These are phyloP conservation scores for Neonectria faginata DNA, from an alignment of 2,329 filamentous ascomycete species.

Conservation along the genomic window DNA sequence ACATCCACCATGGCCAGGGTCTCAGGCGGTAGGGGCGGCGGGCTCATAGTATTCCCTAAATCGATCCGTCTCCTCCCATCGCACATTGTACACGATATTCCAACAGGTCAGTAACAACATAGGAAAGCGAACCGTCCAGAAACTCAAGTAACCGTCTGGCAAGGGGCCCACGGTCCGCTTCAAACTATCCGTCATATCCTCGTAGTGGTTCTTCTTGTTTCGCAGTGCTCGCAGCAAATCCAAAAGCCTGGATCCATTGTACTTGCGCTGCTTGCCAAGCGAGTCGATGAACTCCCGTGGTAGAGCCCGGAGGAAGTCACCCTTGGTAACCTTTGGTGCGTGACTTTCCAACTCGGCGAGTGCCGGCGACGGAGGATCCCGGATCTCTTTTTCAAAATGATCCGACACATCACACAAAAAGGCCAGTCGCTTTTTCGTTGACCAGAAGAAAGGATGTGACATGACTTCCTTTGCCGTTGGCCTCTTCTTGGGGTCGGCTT, in stretches of 20 bases:
- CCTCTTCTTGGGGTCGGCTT: slow-evolving; percentile 64
- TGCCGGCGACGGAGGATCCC: slow-evolving; percentile 80
- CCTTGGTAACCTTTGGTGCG: slow-evolving; percentile 66
- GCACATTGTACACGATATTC: slow-evolving; percentile 75
- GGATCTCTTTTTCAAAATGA: slow-evolving; percentile 92
- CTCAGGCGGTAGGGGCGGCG: slow-evolving; percentile 41
- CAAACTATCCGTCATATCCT: slow-evolving; percentile 88
- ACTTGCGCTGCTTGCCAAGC: slow-evolving; percentile 94
- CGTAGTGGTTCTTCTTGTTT: slow-evolving; percentile 98
- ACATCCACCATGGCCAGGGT: no score
- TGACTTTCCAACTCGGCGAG: slow-evolving; percentile 70
- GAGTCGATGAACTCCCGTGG: slow-evolving; percentile 88
- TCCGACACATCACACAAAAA: slow-evolving; percentile 98
- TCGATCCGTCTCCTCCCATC: slow-evolving; percentile 71
- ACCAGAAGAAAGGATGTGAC: slow-evolving; percentile 97
- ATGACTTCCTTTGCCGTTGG: slow-evolving; percentile 84
- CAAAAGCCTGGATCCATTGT: slow-evolving; percentile 84
- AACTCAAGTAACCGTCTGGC: slow-evolving; percentile 83
- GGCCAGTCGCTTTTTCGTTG: slow-evolving; percentile 84
- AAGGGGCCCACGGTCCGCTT: slow-evolving; percentile 76
- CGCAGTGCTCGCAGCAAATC: slow-evolving; percentile 89
- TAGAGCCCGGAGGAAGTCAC: slow-evolving; percentile 82
- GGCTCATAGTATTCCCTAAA: slow-evolving; percentile 79
- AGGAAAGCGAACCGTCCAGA: slow-evolving; percentile 86
- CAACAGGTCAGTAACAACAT: slow-evolving; percentile 83